Percentiles rank a stretch among this genome's conserved stretches.
phyloP scores from a whole-genome alignment of 2,329 filamentous ascomycete genomes.

The Fusarium praegraminearum region DNA sequence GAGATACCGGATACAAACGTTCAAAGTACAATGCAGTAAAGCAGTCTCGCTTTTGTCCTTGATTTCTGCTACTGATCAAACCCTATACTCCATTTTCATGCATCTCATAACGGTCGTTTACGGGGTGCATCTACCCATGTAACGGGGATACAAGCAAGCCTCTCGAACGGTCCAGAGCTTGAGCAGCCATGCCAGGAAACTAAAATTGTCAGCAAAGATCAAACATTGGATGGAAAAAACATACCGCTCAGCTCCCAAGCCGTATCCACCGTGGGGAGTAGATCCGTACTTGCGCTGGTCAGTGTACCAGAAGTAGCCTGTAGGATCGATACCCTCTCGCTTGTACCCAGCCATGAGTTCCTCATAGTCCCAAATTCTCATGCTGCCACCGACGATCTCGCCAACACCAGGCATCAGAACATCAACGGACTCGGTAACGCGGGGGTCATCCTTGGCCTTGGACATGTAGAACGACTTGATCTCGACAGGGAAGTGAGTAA shows the following conservation, averaged over 20 bases:
- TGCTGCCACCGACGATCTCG: slow-evolving; percentile 95
- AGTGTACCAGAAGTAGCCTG: slow-evolving; percentile 97
- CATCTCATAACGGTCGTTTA: slow-evolving; percentile 53
- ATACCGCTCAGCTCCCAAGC: slow-evolving; percentile 84
- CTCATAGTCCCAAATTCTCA: slow-evolving; percentile 94
- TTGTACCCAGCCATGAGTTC: slow-evolving; percentile 91
- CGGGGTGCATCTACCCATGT: slow-evolving; percentile 84
- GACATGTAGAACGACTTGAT: slow-evolving; percentile 99
- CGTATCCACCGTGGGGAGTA: slow-evolving; percentile 92
- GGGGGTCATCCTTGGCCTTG: slow-evolving; percentile 79
- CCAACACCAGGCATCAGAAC: slow-evolving; percentile 90
- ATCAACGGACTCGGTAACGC: slow-evolving; percentile 95
- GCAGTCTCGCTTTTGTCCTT: slow-evolving; percentile 30
- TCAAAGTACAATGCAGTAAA: slow-evolving; percentile 10
- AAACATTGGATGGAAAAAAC: not conserved
- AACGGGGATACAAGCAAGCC: slow-evolving; percentile 81
- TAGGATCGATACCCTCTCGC: slow-evolving; percentile 84
- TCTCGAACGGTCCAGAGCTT: slow-evolving; percentile 74
- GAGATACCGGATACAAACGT: slow-evolving; percentile 13
- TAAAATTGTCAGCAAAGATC: slow-evolving; percentile 14
- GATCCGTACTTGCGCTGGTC: slow-evolving; percentile 96
- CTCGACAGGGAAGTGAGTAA: slow-evolving; percentile 96
- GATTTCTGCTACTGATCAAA: slow-evolving; percentile 18
- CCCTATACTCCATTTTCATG: slow-evolving; percentile 34
- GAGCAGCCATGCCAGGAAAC: slow-evolving; percentile 71